Percentiles rank a stretch among this genome's conserved stretches.
These are phyloP conservation scores for Prunus campanulata DNA, from an alignment of 306 rosid species.

Conservation along the genomic window DNA sequence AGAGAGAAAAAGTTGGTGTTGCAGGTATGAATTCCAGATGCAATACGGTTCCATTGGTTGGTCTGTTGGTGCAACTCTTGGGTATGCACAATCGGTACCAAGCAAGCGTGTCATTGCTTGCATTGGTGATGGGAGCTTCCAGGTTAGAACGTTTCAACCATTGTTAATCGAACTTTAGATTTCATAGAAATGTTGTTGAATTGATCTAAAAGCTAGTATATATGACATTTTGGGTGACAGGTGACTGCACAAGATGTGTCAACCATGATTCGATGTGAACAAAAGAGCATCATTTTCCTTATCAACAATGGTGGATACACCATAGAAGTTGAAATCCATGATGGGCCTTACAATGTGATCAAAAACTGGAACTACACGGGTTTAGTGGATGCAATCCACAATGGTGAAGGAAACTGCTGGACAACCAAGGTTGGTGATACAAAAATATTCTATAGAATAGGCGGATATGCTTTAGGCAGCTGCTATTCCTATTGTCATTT, in stretches of 20 bases:
- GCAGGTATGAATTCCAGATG: slow-evolving; percentile 57
- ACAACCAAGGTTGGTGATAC: slow-evolving; percentile 27
- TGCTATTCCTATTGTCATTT: background rate
- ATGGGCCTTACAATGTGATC: slow-evolving; percentile 51
- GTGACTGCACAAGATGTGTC: slow-evolving; percentile 52
- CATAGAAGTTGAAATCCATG: slow-evolving; percentile 52
- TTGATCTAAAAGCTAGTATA: background rate
- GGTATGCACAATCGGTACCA: slow-evolving; percentile 49
- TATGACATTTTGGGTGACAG: background rate
- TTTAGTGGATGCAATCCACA: slow-evolving; percentile 45
- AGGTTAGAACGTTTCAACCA: slow-evolving; percentile 21
- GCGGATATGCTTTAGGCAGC: background rate
- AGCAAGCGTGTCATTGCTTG: slow-evolving; percentile 45
- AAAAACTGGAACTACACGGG: slow-evolving; percentile 57
- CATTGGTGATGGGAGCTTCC: slow-evolving; percentile 58
- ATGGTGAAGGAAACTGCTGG: slow-evolving; percentile 49
- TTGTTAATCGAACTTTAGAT: background rate
- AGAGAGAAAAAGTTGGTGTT: slow-evolving; percentile 30
- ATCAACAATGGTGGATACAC: slow-evolving; percentile 56
- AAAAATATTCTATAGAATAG: background rate
- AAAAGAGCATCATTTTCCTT: slow-evolving; percentile 41
- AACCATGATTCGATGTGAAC: slow-evolving; percentile 36
- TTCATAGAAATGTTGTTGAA: background rate
- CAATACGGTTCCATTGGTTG: slow-evolving; percentile 56
- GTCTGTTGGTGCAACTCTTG: slow-evolving; percentile 54